Base-by-base conservation (phyloP, 2,329 filamentous ascomycete genomes). In the Exophiala sideris region DNA sequence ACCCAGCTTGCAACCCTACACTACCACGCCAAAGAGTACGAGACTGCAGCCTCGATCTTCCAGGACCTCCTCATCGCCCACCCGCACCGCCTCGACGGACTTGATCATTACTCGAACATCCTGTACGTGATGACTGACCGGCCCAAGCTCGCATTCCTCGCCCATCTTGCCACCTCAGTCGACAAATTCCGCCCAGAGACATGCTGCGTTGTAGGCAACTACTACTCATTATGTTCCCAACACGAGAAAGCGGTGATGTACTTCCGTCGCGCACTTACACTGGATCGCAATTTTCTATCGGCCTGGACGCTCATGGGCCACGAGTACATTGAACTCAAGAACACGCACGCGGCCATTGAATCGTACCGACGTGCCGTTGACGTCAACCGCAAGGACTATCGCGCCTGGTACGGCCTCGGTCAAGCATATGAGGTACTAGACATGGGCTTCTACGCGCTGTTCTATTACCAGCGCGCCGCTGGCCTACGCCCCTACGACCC, bases 301-400 rank as follows among this genome's bases (percentile, higher is more conserved):
- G 94, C 94, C 1, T 99, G 94, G 94, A 99, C 94, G 0, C 78
- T 99, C 1, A 97, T 99, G 92, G 94, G 94, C 1, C 94, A 99
- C 70, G 94, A 99, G 70, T 99, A 96, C 64, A 91, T 97, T 50
- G 94, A 99, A 71, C 85, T 99, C 72, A 99, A 97, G 68, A 99
- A 99, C 68, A 97, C 92, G 0, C 94, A 99, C 66, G 92, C 94
- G 0, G 94, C 94, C 7, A 97, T 99, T 58, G 94, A 99, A 70
- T 95, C 90, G 1, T 99, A 99, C 67, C 85, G 94, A 1, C 86
- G 94, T 39, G 94, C 94, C 1, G 92, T 99, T 1, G 94, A 99
- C 65, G 89, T 94, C 63, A 97, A 99, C 67, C 84, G 92, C 33
- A 89, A 94, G 64, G 94, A 99, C 70, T 97, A 97, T 70, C 87